These are phyloP conservation scores for Rosa rugosa DNA, from an alignment of 306 rosid species.

Conservation along the genomic window DNA sequence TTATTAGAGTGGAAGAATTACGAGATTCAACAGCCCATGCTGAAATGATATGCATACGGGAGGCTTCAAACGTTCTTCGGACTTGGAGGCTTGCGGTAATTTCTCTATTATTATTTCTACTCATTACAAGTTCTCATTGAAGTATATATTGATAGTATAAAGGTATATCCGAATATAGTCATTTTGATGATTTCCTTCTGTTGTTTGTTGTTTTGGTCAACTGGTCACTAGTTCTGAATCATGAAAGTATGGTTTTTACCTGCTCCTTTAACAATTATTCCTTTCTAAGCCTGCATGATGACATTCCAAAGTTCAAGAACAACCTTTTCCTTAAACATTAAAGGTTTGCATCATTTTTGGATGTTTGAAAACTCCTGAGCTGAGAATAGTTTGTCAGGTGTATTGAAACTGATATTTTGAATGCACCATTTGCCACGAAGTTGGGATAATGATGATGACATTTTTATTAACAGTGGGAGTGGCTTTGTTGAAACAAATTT, in stretches of 20 bases:
- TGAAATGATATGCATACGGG: conserved; percentile 90
- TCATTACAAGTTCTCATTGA: neutral
- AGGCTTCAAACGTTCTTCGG: conserved; percentile 79
- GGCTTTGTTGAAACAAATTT: neutral
- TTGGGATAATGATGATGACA: neutral
- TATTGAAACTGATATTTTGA: neutral
- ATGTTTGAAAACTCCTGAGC: neutral
- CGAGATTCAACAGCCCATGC: conserved; percentile 99
- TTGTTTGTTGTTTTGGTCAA: neutral
- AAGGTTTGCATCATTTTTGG: neutral
- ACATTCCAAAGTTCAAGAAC: neutral
- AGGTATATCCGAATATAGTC: neutral
- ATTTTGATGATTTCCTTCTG: neutral
- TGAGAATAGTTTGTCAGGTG: neutral
- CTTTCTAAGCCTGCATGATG: neutral
- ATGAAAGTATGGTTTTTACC: neutral
- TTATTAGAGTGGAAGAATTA: conserved; percentile 82
- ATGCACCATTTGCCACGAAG: neutral
- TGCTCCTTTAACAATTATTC: neutral
- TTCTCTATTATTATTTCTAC: conserved; percentile 19
- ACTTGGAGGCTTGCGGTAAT: conserved; percentile 93
- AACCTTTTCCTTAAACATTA: neutral
- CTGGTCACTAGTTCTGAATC: neutral
- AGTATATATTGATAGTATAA: neutral
- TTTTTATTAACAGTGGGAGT: neutral